Conservation (phyloP, 768 basidiomycete genomes). For the Phlebiopsis gigantea region DNA sequence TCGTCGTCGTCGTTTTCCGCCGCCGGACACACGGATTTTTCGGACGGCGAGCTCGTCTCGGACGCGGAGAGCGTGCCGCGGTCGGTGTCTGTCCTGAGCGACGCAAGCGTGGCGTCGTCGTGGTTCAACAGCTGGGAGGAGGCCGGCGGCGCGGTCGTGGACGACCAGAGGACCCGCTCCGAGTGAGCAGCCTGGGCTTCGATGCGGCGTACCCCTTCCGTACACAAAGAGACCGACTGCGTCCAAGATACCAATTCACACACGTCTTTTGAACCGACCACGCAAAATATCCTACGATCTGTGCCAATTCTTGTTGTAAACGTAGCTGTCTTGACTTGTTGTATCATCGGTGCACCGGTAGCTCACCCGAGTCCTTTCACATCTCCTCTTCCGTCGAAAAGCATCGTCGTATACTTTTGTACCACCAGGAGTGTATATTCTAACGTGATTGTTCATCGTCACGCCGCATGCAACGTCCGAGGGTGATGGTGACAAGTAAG, state of each 20-base stretch:
- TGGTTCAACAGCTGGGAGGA: neutral
- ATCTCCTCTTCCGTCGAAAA: neutral
- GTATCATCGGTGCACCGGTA: neutral
- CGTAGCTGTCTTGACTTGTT: no score
- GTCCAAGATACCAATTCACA: neutral
- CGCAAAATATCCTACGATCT: neutral
- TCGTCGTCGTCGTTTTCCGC: neutral
- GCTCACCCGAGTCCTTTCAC: neutral
- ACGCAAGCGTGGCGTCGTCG: neutral
- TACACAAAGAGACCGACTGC: neutral
- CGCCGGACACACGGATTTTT: neutral
- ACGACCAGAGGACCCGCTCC: no score
- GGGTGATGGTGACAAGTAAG: neutral
- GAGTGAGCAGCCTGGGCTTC: no score
- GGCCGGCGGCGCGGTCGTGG: neutral
- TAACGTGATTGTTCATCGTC: neutral
- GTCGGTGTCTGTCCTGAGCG: slow-evolving; percentile 5
- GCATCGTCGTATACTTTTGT: neutral
- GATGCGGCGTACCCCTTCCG: neutral
- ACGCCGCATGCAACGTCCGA: neutral
- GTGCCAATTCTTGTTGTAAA: no score
- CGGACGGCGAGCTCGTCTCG: neutral
- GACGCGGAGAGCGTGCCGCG: slow-evolving; percentile 3
- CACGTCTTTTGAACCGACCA: neutral
- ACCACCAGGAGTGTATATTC: neutral